Evolutionary conservation across 2,329 filamentous ascomycete genomes (phyloP), one percentile per base, ranked within the genome.

Genomic region (Colletotrichum sp.): DNA sequence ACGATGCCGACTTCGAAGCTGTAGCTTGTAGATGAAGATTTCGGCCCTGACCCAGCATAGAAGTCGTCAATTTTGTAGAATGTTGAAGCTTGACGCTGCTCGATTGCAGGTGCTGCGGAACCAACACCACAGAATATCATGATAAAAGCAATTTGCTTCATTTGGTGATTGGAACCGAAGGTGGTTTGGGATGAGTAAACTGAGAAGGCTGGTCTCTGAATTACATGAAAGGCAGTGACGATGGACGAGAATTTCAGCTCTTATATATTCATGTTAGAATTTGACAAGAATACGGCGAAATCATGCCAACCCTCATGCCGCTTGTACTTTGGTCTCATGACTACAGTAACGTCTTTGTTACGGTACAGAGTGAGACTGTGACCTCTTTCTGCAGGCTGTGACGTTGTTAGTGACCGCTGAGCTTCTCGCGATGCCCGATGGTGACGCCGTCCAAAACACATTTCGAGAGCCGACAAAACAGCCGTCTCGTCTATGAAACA

Each of bases 191-290:
- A 1, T 21, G 43, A 48, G 9, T n/a, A 18, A n/a, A 12, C 2
- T 12, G 18, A 12, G 5, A 48, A 21, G n/a, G 2, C n/a, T 21
- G 1, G 10, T 4, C 43, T 48, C 10, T 48, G 9, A 48, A 21
- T 7, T n/a, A 1, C 4, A 18, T 10, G 43, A 52, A 52, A 2
- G 18, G 1, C 3, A 18, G 10, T 52, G 43, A 52, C 4, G n/a
- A 21, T 18, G 6, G 43, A n/a, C n/a, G n/a, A 13, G 43, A 21
- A 0, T 21, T 8, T 13, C 6, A 1, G 0, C n/a, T 52, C 10
- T 21, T 52, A 52, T 13, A 52, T 52, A 13, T 21, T 8, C 2
- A 4, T 48, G 18, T 48, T n/a, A 10, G 3, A 0, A n/a, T 4
- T n/a, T n/a, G 9, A 4, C 5, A 48, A 48, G 38, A 48, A 12